Evolutionary conservation across 2,329 filamentous ascomycete species (phyloP).

Genomic region (Calonectria fujianensis): DNA sequence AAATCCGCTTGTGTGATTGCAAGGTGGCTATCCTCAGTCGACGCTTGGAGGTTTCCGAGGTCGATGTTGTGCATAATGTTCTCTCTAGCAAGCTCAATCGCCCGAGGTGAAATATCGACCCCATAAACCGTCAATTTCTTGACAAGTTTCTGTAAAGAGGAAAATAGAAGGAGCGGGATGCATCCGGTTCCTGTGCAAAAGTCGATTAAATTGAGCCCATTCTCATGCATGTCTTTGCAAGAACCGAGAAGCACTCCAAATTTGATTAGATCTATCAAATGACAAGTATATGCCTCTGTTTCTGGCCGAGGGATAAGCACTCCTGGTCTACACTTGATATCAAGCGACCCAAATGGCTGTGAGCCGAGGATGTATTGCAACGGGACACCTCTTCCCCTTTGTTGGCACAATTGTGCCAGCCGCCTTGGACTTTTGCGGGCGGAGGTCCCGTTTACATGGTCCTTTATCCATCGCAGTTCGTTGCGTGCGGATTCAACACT

Average conservation of each 20-base stretch:
- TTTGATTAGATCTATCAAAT: constrained; percentile 70
- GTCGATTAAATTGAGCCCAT: constrained; percentile 81
- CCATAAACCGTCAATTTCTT: constrained; percentile 74
- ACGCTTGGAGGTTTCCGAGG: constrained; percentile 50
- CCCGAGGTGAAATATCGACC: constrained; percentile 81
- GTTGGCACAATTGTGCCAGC: constrained; percentile 66
- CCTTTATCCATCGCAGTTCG: constrained; percentile 84
- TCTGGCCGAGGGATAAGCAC: constrained; percentile 91
- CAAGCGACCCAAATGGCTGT: constrained; percentile 90
- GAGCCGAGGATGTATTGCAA: constrained; percentile 92
- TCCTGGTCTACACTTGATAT: constrained; percentile 84
- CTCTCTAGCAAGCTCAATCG: constrained; percentile 77
- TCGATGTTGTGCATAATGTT: constrained; percentile 76
- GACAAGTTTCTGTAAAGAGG: constrained; percentile 70
- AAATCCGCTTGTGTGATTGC: constrained; percentile 70
- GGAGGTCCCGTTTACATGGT: constrained; percentile 69
- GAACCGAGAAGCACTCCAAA: constrained; percentile 41
- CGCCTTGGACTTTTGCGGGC: constrained; percentile 40
- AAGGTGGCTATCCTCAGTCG: constrained; percentile 56
- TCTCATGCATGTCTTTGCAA: constrained; percentile 28
- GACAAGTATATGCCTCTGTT: constrained; percentile 80
- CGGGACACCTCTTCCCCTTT: constrained; percentile 79
- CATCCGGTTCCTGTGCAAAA: constrained; percentile 95
- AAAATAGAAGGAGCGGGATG: constrained; percentile 85
- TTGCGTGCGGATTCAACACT: constrained; percentile 77